A percentile compares a stretch with the other conserved stretches of the same genome.
These are phyloP conservation scores for Peronospora farinosa DNA, from an alignment of 352 stramenopile species.

Conservation along the genomic window DNA sequence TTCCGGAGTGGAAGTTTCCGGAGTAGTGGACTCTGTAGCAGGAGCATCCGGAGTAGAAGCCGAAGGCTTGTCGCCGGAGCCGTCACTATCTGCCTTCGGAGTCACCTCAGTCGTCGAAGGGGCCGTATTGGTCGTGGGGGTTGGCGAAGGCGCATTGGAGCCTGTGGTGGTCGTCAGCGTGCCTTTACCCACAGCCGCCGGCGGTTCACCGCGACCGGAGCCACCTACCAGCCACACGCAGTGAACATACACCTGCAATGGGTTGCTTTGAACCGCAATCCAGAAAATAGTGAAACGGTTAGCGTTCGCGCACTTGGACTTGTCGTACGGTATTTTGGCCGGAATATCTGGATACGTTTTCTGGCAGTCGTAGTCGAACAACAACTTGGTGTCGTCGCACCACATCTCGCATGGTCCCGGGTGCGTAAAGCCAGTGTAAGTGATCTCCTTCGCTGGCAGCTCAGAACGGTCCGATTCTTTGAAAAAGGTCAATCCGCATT, in stretches of 20 bases:
- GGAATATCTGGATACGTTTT: constrained; percentile 30
- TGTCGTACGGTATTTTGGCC: constrained; percentile 38
- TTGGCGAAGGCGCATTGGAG: neutral
- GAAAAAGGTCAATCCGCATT: constrained; percentile 40
- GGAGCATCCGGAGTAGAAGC: too few species aligned
- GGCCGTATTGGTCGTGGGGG: too few species aligned
- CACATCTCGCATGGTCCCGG: constrained; percentile 52
- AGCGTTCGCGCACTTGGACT: constrained; percentile 33
- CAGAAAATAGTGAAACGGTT: constrained; percentile 52
- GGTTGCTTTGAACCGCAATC: constrained; percentile 41
- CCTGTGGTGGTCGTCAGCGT: constrained; percentile 7
- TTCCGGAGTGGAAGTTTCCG: too few species aligned
- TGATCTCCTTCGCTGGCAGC: constrained; percentile 33
- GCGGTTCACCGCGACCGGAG: constrained; percentile 16
- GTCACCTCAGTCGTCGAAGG: too few species aligned
- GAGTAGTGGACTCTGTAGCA: too few species aligned
- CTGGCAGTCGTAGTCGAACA: constrained; percentile 44
- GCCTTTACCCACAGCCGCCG: constrained; percentile 12
- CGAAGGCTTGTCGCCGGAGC: too few species aligned
- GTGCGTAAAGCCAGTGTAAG: constrained; percentile 51
- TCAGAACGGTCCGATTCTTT: constrained; percentile 32
- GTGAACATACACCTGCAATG: constrained; percentile 60
- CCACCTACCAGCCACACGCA: constrained; percentile 33
- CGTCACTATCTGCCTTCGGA: too few species aligned
- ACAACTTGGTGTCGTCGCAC: constrained; percentile 50